Evolutionary conservation across 305 asterid genomes (phyloP).

Genomic region (Solanum hybrid): DNA sequence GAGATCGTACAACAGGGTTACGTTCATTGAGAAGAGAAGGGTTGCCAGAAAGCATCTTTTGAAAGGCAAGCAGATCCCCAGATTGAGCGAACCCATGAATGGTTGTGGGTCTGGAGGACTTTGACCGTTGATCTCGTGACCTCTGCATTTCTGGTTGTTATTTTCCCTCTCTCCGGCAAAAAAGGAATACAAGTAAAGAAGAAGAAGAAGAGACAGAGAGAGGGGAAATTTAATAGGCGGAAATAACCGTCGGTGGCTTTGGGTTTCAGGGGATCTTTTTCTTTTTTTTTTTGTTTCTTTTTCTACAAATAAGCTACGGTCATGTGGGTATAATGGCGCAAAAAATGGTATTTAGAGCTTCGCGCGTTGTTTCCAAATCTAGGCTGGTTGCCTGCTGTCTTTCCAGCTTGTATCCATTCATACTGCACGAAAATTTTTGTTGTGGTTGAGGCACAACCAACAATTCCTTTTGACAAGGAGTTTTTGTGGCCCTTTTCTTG

Average conservation of each 20-base stretch:
- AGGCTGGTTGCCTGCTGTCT: neutral
- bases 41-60: slow-evolving; percentile 57
- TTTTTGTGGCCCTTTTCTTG: too few species aligned
- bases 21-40: slow-evolving; percentile 82
- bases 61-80: slow-evolving; percentile 35
- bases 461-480: too few species aligned
- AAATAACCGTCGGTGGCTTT: neutral
- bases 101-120: slow-evolving; percentile 43
- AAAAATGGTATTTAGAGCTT: neutral
- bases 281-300: too few species aligned
- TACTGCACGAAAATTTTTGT: too few species aligned
- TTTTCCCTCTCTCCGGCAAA: neutral
- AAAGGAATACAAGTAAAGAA: too few species aligned
- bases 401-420: neutral
- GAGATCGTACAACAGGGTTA: slow-evolving; percentile 66
- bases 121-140: neutral
- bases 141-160: neutral
- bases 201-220: neutral
- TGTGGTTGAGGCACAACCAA: too few species aligned
- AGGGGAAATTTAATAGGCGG: neutral
- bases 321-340: neutral
- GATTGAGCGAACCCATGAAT: slow-evolving; percentile 41
- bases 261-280: neutral
- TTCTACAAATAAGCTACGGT: neutral
- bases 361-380: neutral